A percentile compares a stretch with the other conserved stretches of the same genome.
These are phyloP conservation scores for Parmelia sp. DNA, from an alignment of 495 filamentous ascomycete species.

Conservation along the genomic window DNA sequence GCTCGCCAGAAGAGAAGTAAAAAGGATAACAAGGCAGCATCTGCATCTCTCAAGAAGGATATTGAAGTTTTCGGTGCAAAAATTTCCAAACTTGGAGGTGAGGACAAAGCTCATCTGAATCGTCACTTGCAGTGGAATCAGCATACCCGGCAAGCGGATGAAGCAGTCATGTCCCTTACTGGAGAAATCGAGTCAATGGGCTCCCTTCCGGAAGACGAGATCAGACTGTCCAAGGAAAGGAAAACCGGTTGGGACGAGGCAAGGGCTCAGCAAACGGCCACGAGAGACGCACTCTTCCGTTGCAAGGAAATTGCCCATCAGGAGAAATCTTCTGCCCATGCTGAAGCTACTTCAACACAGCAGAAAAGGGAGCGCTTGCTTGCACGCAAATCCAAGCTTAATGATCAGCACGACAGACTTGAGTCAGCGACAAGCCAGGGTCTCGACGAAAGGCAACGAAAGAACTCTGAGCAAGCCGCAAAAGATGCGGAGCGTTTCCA, in stretches of 20 bases:
- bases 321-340: slow-evolving; percentile 55
- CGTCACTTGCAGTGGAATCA: slow-evolving; percentile 70
- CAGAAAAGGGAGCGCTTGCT: slow-evolving; percentile 75
- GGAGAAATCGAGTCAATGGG: slow-evolving; percentile 60
- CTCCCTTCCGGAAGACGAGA: slow-evolving; percentile 60
- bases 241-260: slow-evolving; percentile 58
- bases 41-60: slow-evolving; percentile 68
- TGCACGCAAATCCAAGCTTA: slow-evolving; percentile 65
- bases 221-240: slow-evolving; percentile 52
- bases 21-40: slow-evolving; percentile 70
- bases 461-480: slow-evolving; percentile 59
- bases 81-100: slow-evolving; percentile 65
- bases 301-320: slow-evolving; percentile 59
- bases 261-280: slow-evolving; percentile 54
- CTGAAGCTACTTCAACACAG: slow-evolving; percentile 59
- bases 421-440: slow-evolving; percentile 68
- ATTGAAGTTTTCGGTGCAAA: slow-evolving; percentile 64
- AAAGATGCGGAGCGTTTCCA: slow-evolving; percentile 58
- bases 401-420: slow-evolving; percentile 71
- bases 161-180: slow-evolving; percentile 56
- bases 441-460: slow-evolving; percentile 66
- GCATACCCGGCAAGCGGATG: slow-evolving; percentile 77
- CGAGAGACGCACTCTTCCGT: slow-evolving; percentile 52
- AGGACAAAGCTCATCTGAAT: slow-evolving; percentile 76
- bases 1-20: slow-evolving; percentile 65